These are phyloP conservation scores for Apiospora aurea DNA, from an alignment of 2,329 filamentous ascomycete species.

Conservation along the genomic window DNA sequence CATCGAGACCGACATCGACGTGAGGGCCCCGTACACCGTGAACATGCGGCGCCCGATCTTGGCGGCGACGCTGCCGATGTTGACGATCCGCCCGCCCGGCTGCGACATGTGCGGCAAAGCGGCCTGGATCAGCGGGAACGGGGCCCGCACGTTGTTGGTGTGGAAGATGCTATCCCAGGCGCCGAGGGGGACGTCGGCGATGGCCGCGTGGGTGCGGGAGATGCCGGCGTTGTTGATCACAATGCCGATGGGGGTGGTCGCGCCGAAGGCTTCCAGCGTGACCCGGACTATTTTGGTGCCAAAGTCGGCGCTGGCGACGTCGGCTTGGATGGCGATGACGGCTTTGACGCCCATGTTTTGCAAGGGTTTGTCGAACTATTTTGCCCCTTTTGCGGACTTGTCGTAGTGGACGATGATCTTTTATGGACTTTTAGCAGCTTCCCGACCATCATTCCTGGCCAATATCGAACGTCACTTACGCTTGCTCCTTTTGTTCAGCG, in stretches of 20 bases:
- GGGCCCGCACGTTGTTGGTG: conserved; percentile 45
- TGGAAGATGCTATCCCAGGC: conserved; percentile 39
- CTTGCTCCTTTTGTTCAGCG: background rate
- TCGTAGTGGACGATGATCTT: background rate
- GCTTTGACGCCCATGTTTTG: conserved; percentile 38
- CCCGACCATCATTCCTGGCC: no score
- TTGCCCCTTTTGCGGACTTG: background rate
- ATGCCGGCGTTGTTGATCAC: conserved; percentile 50
- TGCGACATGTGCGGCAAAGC: conserved; percentile 44
- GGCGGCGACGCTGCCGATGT: conserved; percentile 39
- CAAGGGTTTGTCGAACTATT: background rate
- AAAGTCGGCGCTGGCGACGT: conserved; percentile 40
- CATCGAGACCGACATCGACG: conserved; percentile 41
- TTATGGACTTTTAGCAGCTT: background rate
- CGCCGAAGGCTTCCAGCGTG: conserved; percentile 44
- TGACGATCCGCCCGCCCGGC: conserved; percentile 42
- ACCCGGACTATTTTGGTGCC: conserved; percentile 42
- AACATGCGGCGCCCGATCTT: conserved; percentile 32
- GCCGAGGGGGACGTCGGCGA: conserved; percentile 37
- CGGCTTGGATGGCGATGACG: conserved; percentile 42
- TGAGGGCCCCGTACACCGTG: conserved; percentile 46
- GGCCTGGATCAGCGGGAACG: no score
- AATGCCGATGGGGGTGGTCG: conserved; percentile 49
- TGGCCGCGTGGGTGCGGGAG: conserved; percentile 31
- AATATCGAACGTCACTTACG: background rate